These are phyloP conservation scores for Aurantiochytrium sp. DNA, from an alignment of 108 stramenopile genomes.

Conservation along the genomic window DNA sequence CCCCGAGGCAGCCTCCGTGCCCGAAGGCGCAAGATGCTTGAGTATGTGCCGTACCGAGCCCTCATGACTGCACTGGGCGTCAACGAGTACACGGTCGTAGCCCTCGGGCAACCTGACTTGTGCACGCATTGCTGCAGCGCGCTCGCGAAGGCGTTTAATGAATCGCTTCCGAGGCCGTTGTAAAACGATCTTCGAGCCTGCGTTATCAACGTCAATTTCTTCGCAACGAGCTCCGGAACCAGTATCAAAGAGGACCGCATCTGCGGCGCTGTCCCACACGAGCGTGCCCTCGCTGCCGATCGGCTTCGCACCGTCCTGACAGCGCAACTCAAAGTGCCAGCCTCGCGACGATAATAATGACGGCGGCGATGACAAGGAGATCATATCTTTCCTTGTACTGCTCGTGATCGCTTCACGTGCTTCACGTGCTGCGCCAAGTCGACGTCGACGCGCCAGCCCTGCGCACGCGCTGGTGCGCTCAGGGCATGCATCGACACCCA, in stretches of 20 bases:
- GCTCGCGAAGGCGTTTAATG: neutral
- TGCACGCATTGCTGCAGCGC: neutral
- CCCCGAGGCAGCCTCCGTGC: neutral
- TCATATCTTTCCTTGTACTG: too few relatives aligned
- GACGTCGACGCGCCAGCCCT: neutral
- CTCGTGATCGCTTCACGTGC: too few relatives aligned
- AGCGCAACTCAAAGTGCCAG: neutral
- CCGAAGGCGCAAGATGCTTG: neutral
- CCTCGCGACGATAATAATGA: neutral
- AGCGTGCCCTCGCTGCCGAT: neutral
- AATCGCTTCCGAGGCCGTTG: neutral
- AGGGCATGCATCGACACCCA: neutral
- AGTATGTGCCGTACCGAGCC: neutral
- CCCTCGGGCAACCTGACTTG: too few relatives aligned
- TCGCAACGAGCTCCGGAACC: neutral
- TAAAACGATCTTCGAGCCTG: neutral
- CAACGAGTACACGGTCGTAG: neutral
- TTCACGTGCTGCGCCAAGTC: neutral
- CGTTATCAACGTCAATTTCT: neutral
- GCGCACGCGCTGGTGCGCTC: neutral
- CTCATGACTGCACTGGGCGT: conserved; percentile 14
- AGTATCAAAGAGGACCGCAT: neutral
- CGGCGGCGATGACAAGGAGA: too few relatives aligned
- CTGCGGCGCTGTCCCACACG: neutral
- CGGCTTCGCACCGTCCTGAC: neutral